These are phyloP conservation scores for Plasmodium fragile DNA, from an alignment of 169 alveolate species.

Conservation along the genomic window DNA sequence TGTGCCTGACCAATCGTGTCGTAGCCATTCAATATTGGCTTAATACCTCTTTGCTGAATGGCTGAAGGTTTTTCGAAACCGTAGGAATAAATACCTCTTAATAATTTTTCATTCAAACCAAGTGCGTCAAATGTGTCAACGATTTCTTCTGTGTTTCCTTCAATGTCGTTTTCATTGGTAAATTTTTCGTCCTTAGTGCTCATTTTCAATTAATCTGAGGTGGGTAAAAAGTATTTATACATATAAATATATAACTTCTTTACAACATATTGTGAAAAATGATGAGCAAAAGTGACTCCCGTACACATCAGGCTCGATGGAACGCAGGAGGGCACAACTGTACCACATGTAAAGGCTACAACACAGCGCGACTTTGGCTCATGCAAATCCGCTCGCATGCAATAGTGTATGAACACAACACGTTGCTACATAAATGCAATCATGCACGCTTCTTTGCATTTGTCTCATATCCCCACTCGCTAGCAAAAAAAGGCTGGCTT, in stretches of 20 bases:
- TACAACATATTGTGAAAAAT: background rate
- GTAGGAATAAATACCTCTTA: conserved; percentile 97
- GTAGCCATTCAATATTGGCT: conserved; percentile 97
- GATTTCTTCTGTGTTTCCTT: conserved; percentile 80
- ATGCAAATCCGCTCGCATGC: background rate
- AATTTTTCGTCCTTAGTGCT: conserved; percentile 73
- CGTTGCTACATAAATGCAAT: background rate
- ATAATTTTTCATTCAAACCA: conserved; percentile 95
- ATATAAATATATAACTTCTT: background rate
- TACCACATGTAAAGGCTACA: background rate
- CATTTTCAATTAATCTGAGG: conserved; percentile 49
- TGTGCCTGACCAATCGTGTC: conserved; percentile 98
- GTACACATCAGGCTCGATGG: background rate
- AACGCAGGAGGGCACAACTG: background rate
- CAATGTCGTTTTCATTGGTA: conserved; percentile 70
- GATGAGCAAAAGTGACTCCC: background rate
- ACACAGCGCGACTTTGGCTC: no score
- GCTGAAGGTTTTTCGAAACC: conserved; percentile 99
- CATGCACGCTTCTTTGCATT: background rate
- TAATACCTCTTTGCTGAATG: conserved; percentile 98
- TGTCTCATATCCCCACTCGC: background rate
- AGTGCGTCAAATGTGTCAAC: conserved; percentile 94
- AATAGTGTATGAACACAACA: background rate
- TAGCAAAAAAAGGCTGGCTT: background rate
- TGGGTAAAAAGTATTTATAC: background rate